Percentiles rank a stretch among this genome's conserved stretches.
These are phyloP conservation scores for Backusella tarrabulga DNA, from an alignment of 192 early-diverging fungal genomes.

Conservation along the genomic window DNA sequence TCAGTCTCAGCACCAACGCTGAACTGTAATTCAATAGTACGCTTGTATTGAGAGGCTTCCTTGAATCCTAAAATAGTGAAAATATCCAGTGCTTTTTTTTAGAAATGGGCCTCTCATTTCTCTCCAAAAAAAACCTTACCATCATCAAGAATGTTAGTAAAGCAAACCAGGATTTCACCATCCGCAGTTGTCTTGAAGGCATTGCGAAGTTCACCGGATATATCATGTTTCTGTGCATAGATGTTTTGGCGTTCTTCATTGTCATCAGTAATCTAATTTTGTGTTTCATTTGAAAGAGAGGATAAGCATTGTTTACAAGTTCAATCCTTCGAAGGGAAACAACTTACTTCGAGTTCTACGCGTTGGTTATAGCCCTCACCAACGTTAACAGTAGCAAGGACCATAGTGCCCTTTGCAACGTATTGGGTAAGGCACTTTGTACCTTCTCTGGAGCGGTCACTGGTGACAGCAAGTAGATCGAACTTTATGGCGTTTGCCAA, in stretches of 20 bases:
- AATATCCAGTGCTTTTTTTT: neutral
- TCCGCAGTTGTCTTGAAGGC: conserved; percentile 86
- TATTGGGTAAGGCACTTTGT: conserved; percentile 76
- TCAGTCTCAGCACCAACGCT: conserved; percentile 85
- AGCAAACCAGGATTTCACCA: conserved; percentile 82
- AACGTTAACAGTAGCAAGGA: conserved; percentile 65
- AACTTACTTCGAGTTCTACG: conserved; percentile 62
- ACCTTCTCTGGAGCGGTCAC: conserved; percentile 33
- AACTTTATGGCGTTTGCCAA: conserved; percentile 69
- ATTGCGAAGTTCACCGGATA: conserved; percentile 55
- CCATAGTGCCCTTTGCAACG: conserved; percentile 67
- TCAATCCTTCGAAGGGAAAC: neutral
- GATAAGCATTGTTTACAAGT: neutral
- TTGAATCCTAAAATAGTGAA: conserved; percentile 40
- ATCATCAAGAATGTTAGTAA: conserved; percentile 67
- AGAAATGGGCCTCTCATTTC: neutral
- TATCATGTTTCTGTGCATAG: conserved; percentile 64
- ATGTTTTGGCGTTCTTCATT: conserved; percentile 59
- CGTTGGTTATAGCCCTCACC: conserved; percentile 73
- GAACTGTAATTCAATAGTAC: conserved; percentile 73
- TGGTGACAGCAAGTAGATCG: conserved; percentile 60
- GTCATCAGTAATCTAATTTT: conserved; percentile 68
- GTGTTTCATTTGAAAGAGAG: neutral
- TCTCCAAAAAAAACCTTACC: conserved; percentile 36
- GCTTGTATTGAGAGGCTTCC: conserved; percentile 50